phyloP scores from a whole-genome alignment of 2,329 filamentous ascomycete species.

The Neonectria ditissima region DNA sequence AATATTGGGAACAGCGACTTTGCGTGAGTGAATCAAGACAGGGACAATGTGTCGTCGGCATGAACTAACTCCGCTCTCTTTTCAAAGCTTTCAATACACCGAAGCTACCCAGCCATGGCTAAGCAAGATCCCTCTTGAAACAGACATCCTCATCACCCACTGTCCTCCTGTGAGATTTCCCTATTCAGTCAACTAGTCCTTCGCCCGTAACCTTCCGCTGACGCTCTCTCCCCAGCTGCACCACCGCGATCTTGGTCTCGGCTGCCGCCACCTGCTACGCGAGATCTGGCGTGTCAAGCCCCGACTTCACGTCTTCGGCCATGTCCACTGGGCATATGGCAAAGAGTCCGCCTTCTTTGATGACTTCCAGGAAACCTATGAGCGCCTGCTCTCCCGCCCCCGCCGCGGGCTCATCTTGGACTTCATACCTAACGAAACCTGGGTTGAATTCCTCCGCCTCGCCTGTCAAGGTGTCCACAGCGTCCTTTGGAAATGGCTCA shows the following conservation, averaged over 20 bases:
- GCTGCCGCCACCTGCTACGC: conserved; percentile 76
- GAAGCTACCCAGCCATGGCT: conserved; percentile 76
- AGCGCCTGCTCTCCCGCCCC: conserved; percentile 67
- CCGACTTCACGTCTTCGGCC: conserved; percentile 83
- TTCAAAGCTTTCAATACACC: conserved; percentile 77
- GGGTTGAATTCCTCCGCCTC: conserved; percentile 60
- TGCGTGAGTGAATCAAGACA: conserved; percentile 57
- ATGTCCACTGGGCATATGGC: conserved; percentile 83
- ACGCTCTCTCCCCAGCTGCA: conserved; percentile 59
- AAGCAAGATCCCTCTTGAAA: conserved; percentile 75
- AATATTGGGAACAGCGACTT: conserved; percentile 77
- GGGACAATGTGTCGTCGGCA: background rate
- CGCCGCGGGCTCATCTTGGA: conserved; percentile 59
- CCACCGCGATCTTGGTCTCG: conserved; percentile 77
- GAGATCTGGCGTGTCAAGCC: conserved; percentile 83
- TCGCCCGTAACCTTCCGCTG: conserved; percentile 6
- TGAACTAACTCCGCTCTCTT: conserved; percentile 19
- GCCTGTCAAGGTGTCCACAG: conserved; percentile 59
- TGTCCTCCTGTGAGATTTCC: conserved; percentile 71
- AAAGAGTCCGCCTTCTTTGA: conserved; percentile 80
- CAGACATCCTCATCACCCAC: conserved; percentile 85
- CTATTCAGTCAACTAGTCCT: background rate
- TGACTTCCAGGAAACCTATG: conserved; percentile 76
- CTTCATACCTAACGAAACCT: conserved; percentile 58
- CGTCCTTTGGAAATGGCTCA: conserved; percentile 67